phyloP scores from a whole-genome alignment of 495 filamentous ascomycete genomes.

The Platismatia glauca region DNA sequence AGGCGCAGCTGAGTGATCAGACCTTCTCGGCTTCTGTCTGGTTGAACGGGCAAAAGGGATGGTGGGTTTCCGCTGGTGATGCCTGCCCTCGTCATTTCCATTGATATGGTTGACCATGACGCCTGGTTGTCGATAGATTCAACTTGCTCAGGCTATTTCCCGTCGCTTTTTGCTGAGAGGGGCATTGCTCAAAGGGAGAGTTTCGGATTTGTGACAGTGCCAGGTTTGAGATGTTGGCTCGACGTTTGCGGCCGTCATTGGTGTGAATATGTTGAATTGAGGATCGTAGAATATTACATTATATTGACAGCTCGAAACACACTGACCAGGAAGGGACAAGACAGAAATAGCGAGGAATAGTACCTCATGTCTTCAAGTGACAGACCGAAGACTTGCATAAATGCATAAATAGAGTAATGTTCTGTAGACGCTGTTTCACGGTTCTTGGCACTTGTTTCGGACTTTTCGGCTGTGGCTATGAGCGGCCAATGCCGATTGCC shows the following conservation, averaged over 20 bases:
- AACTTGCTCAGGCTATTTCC: neutral
- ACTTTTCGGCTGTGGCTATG: neutral
- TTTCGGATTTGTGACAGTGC: neutral
- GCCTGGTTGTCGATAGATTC: neutral
- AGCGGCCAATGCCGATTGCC: neutral
- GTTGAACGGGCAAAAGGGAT: conserved; percentile 24
- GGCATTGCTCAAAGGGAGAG: neutral
- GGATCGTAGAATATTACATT: neutral
- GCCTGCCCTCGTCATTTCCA: conserved; percentile 9
- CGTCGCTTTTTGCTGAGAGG: neutral
- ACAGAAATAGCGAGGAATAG: too few relatives aligned
- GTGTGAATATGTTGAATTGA: neutral
- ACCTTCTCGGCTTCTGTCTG: conserved; percentile 26
- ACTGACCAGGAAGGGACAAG: too few relatives aligned
- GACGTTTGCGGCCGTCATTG: conserved; percentile 1
- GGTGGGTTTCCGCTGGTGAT: conserved; percentile 23
- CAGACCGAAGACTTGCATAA: too few relatives aligned
- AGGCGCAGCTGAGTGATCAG: too few relatives aligned
- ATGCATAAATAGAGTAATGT: too few relatives aligned
- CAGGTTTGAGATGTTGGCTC: neutral
- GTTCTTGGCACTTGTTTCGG: neutral
- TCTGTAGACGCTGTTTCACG: neutral
- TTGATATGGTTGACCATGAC: conserved; percentile 9
- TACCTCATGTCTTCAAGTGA: too few relatives aligned
- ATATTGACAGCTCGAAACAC: neutral